phyloP scores from a whole-genome alignment of 257 asterid species.

The Capsicum chinense region DNA sequence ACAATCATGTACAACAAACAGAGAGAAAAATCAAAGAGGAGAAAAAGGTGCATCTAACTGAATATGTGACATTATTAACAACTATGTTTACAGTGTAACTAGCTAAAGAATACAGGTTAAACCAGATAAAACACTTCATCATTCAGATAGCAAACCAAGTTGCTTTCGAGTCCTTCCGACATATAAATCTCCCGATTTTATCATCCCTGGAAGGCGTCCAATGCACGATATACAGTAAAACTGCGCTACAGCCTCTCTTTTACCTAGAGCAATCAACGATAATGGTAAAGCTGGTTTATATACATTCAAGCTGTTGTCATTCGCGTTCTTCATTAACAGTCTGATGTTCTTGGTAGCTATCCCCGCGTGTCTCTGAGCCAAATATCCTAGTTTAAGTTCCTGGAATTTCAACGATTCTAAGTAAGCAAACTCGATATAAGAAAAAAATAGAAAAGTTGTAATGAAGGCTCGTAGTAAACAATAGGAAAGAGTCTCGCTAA shows the following conservation, averaged over 20 bases:
- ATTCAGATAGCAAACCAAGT: conserved; percentile 58
- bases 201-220: conserved; percentile 79
- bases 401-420: conserved; percentile 27
- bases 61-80: conserved; percentile 1
- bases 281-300: conserved; percentile 64
- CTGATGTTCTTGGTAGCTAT: conserved; percentile 74
- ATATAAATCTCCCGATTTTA: conserved; percentile 83
- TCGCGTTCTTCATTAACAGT: conserved; percentile 48
- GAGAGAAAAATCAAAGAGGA: neutral
- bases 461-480: neutral
- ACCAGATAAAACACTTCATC: neutral
- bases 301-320: conserved; percentile 45
- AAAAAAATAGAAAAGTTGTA: neutral
- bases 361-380: conserved; percentile 65
- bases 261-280: conserved; percentile 76
- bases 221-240: conserved; percentile 48
- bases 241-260: conserved; percentile 67
- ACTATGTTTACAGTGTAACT: neutral
- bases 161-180: conserved; percentile 60
- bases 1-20: neutral
- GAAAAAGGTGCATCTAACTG: conserved; percentile 5
- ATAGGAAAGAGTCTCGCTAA: neutral
- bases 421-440: neutral
- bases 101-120: neutral
- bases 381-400: conserved; percentile 89